A percentile compares a stretch with the other conserved stretches of the same genome.
Evolutionary conservation across 495 filamentous ascomycete genomes (phyloP).

Genomic region (Talaromyces ruber): DNA sequence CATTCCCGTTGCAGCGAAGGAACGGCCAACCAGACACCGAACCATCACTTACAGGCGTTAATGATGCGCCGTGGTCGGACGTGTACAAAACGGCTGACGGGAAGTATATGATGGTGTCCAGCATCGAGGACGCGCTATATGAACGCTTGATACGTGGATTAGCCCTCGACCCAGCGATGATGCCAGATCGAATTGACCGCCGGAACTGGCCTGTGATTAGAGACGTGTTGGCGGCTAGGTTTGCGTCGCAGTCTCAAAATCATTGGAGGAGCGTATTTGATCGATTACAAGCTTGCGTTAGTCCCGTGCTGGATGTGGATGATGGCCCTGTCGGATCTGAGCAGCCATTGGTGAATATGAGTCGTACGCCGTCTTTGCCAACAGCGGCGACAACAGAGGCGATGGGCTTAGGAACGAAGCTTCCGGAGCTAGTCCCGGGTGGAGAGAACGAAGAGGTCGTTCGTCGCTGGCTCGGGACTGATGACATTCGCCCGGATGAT

Average conservation of each 20-base stretch:
- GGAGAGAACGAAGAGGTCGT: background rate
- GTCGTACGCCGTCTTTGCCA: conserved; percentile 3
- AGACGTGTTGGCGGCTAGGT: background rate
- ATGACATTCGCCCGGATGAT: background rate
- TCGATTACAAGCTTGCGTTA: background rate
- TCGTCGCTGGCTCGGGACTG: background rate
- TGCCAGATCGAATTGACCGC: background rate
- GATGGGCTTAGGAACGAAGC: background rate
- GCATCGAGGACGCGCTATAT: conserved; percentile 3
- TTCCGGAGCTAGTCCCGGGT: background rate
- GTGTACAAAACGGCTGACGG: conserved; percentile 1
- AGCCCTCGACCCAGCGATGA: background rate
- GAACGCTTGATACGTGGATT: conserved; percentile 1
- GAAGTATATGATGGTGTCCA: conserved; percentile 4
- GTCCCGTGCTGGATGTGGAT: conserved; percentile 4
- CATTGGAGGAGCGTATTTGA: conserved; percentile 5
- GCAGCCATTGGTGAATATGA: conserved; percentile 3
- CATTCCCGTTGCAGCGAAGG: background rate
- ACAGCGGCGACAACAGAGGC: background rate
- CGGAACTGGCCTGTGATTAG: background rate
- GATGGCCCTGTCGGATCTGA: background rate
- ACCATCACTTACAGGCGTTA: background rate
- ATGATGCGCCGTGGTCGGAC: conserved; percentile 1
- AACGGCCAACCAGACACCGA: conserved; percentile 1
- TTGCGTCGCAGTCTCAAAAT: background rate